Conservation (phyloP, 805 yeast genomes). For the Barnettozyma sucrosica region DNA sequence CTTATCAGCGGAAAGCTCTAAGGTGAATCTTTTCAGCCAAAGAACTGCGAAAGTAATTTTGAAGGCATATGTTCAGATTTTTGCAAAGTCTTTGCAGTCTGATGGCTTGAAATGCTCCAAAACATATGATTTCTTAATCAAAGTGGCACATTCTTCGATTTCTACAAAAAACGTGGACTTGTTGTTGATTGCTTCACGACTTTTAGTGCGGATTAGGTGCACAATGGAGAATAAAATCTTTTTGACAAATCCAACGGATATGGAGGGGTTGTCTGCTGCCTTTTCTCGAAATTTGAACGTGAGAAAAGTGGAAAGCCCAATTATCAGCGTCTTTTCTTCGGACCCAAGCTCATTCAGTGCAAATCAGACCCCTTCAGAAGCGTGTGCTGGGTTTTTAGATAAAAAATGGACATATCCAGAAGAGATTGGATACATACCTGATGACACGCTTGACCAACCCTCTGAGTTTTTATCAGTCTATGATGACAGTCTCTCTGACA, state of each 20-base stretch:
- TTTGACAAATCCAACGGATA: conserved; percentile 49
- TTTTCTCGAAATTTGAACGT: conserved; percentile 42
- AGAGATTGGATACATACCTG: conserved; percentile 41
- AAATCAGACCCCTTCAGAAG: not conserved
- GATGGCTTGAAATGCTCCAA: conserved; percentile 27
- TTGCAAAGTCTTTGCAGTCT: conserved; percentile 19
- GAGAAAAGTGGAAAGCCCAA: conserved; percentile 13
- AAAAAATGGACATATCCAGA: conserved; percentile 62
- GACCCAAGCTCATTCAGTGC: conserved; percentile 14
- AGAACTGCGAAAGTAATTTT: conserved; percentile 16
- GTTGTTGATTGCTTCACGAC: conserved; percentile 43
- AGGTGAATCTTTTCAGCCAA: conserved; percentile 7
- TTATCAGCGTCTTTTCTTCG: not conserved
- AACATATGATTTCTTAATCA: conserved; percentile 23
- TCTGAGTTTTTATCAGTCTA: conserved; percentile 16
- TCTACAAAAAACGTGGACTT: conserved; percentile 30
- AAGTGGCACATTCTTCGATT: conserved; percentile 33
- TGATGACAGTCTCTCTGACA: conserved; percentile 4
- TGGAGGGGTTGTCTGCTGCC: conserved; percentile 60
- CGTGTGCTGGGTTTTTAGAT: conserved; percentile 13
- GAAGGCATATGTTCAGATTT: conserved; percentile 24
- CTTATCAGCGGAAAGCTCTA: not conserved
- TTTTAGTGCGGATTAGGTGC: conserved; percentile 49
- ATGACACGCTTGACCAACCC: conserved; percentile 36
- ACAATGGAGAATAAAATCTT: conserved; percentile 40